Evolutionary conservation across 78 protist species (phyloP).

Genomic region (Dictyostelium discoideum): DNA sequence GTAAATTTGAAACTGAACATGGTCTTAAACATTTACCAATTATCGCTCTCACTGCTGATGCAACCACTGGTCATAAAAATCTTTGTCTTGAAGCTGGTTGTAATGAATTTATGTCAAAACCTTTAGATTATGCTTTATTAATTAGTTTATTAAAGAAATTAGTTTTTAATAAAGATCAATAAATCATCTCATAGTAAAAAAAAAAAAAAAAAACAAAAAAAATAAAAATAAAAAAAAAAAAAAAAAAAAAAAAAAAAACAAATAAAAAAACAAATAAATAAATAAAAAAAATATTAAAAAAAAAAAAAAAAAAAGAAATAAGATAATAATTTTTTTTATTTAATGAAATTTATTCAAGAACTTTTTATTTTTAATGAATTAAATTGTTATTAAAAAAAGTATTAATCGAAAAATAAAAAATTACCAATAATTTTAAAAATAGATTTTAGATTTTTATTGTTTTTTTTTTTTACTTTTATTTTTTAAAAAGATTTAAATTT

Average conservation of each 20-base stretch:
- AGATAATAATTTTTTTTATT: no score
- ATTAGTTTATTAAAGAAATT: slow-evolving; percentile 44
- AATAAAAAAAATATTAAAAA: background rate
- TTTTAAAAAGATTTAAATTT: background rate
- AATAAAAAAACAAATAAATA: background rate
- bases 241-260: background rate
- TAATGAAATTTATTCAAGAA: no score
- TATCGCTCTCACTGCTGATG: slow-evolving; percentile 74
- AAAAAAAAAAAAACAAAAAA: background rate
- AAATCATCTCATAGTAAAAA: background rate
- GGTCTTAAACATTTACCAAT: slow-evolving; percentile 43
- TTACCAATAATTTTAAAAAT: background rate
- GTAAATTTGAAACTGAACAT: slow-evolving; percentile 72
- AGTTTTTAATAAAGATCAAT: background rate
- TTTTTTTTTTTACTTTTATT: background rate
- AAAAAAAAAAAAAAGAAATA: background rate
- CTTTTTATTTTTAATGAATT: no score
- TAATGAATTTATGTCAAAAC: slow-evolving; percentile 78
- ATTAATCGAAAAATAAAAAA: background rate
- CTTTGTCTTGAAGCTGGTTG: slow-evolving; percentile 79
- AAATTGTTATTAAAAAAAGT: no score
- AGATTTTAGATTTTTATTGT: background rate
- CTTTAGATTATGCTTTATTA: slow-evolving; percentile 49
- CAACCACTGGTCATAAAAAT: slow-evolving; percentile 60
- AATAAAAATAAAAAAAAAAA: no score